Base-by-base conservation (phyloP, 2,329 filamentous ascomycete genomes). In the Aquanectria penicillioides region DNA sequence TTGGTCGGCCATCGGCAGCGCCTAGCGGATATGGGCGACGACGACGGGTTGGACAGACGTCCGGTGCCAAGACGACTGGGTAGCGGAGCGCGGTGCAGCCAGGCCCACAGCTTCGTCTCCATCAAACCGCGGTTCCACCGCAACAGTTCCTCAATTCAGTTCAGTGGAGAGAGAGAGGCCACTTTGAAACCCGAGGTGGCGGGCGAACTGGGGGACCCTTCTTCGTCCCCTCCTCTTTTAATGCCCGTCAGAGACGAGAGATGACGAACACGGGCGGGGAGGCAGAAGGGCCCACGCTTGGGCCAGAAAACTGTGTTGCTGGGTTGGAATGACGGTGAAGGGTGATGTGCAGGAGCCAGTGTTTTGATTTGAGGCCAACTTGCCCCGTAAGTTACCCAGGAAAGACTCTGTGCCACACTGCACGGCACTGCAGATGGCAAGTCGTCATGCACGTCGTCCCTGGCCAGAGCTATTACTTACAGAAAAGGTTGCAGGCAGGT, bases 11-110 rank as follows among this genome's bases (percentile, higher is more conserved):
- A 38, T 64, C 63, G 63, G 59, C 46, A 53, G 41, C 52, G 43
- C 60, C 65, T 64, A 60, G 28, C 46, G 29, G 28, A 26, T 31
- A 40, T 12, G 22, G 44, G 13, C 28, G 17, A 28, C 51, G 56
- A 55, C 33, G 43, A 36, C 26, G 29, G n/a, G n/a, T n/a, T n/a
- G n/a, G n/a, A n/a, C n/a, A n/a, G n/a, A n/a, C n/a, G n/a, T n/a
- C n/a, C n/a, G n/a, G n/a, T n/a, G n/a, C n/a, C n/a, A 49, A 15
- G 28, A 49, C 18, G 31, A 17, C 29, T 28, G 46, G 46, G 10
- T 33, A 26, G 51, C 65, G 65, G 65, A 66, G 52, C 65, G 65
- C 61, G 61, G 53, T 68, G 38, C 38, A 41, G 51, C 20, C 31
- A 59, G 47, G 18, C 33, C 40, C 55, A 34, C 31, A 44, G 7